These are phyloP conservation scores for Penicillium sp. DNA, from an alignment of 2,329 filamentous ascomycete genomes.

Conservation along the genomic window DNA sequence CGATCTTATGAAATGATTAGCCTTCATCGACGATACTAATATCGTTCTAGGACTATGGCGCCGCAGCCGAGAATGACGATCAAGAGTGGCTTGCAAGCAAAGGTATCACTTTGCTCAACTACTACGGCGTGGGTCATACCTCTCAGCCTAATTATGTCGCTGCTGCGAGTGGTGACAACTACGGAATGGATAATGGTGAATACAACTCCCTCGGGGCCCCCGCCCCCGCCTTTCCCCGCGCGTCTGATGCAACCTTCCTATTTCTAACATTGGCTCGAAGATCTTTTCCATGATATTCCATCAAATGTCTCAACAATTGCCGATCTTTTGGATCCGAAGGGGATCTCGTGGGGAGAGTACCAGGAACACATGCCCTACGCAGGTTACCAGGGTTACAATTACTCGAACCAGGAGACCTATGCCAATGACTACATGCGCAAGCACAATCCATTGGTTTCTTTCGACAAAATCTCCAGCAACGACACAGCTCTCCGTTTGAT, in stretches of 20 bases:
- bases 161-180: conserved; percentile 68
- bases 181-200: conserved; percentile 64
- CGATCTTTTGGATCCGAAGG: conserved; percentile 66
- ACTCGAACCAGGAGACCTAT: conserved; percentile 64
- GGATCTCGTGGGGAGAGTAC: conserved; percentile 71
- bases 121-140: conserved; percentile 68
- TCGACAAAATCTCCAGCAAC: conserved; percentile 62
- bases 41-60: conserved; percentile 53
- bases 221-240: too few relatives aligned
- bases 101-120: conserved; percentile 62
- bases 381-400: conserved; percentile 67
- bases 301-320: conserved; percentile 66
- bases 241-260: too few relatives aligned
- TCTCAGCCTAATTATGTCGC: conserved; percentile 77
- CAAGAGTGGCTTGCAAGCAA: conserved; percentile 32
- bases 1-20: not conserved
- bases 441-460: conserved; percentile 70
- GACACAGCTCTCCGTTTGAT: conserved; percentile 64
- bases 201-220: too few relatives aligned
- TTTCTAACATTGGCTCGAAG: too few relatives aligned
- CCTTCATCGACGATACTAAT: too few relatives aligned
- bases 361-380: conserved; percentile 76
- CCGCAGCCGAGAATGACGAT: conserved; percentile 61
- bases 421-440: conserved; percentile 80
- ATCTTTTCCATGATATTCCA: conserved; percentile 61